These are phyloP conservation scores for Phytophthora gonapodyides DNA, from an alignment of 352 stramenopile species.

Conservation along the genomic window DNA sequence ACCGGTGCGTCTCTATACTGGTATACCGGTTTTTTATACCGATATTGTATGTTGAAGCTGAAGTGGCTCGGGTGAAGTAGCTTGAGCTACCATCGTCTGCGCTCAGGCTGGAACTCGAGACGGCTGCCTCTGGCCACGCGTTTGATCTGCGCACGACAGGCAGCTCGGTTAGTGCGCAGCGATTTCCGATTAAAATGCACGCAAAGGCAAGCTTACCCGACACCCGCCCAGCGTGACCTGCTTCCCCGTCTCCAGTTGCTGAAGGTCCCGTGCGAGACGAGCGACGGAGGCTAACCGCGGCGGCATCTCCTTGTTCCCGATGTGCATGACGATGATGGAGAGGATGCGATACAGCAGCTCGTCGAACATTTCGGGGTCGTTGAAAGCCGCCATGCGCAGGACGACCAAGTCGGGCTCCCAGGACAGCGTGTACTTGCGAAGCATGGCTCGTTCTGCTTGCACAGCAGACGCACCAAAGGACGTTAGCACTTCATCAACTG, in stretches of 20 bases:
- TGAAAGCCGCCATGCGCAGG: slow-evolving; percentile 44
- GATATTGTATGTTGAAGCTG: neutral
- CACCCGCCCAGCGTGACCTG: slow-evolving; percentile 71
- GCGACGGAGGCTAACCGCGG: slow-evolving; percentile 62
- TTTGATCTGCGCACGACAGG: slow-evolving; percentile 39
- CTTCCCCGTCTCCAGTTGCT: slow-evolving; percentile 61
- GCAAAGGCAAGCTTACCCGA: slow-evolving; percentile 41
- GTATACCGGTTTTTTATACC: slow-evolving; percentile 5
- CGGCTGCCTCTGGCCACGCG: slow-evolving; percentile 29
- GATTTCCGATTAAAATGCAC: slow-evolving; percentile 2
- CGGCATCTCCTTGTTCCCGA: slow-evolving; percentile 63
- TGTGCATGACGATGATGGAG: slow-evolving; percentile 49
- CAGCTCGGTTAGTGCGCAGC: slow-evolving; percentile 1
- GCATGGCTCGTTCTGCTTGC: slow-evolving; percentile 46
- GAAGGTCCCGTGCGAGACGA: slow-evolving; percentile 50
- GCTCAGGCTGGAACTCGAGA: slow-evolving; percentile 48
- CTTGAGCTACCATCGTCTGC: slow-evolving; percentile 1
- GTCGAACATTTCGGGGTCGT: slow-evolving; percentile 63
- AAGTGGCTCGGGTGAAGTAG: neutral
- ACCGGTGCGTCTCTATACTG: neutral
- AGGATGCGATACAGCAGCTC: slow-evolving; percentile 71
- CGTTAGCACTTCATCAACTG: slow-evolving; percentile 7
- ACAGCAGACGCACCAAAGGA: slow-evolving; percentile 6
- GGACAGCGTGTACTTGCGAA: slow-evolving; percentile 49
- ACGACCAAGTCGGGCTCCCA: slow-evolving; percentile 36